Evolutionary conservation across 306 rosid species (phyloP), one percentile per base, ranked within the genome.

Genomic region (Glycine latifolia): DNA sequence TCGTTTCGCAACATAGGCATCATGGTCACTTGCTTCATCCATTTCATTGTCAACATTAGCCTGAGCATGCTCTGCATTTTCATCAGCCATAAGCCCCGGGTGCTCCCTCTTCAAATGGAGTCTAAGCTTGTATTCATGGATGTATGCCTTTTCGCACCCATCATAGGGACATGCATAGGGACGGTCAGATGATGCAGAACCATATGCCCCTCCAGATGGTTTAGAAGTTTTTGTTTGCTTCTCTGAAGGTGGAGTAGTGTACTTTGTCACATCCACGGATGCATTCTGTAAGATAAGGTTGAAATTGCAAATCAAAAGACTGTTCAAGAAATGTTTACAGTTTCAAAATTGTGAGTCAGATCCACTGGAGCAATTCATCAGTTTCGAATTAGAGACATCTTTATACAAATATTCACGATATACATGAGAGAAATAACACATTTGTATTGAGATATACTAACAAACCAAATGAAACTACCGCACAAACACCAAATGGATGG

Each of bases 11-110:
- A 83, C 90, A 62, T 89, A 91, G 33, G 85, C 95, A 80, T 93
- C 99, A 73, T 91, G 94, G 68, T 93, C 99, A 79, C 99, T 93
- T 49, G 89, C 97, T 87, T 93, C 99, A 79, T 94, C 97, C 89
- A 93, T 85, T 73, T 90, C 97, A 31, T 93, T 89, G 79, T 91
- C 92, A 79, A 85, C 92, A 77, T 86, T 87, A 62, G 88, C 91
- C 35, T 77, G 84, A 47, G 89, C 87, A 82, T 89, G 87, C 81
- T 87, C 89, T 0, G 86, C 91, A 82, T 85, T 89, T 84, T 91
- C 97, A 68, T 95, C 99, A 35, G 79, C 86, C 75, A 87, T 75
- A 74, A 90, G 97, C 16, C 91, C 98, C 4, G 97, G 99, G 83
- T 95, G 99, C 85, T 91, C 97, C 86, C 94, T 91, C 87, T 93